Evolutionary conservation across 2,329 filamentous ascomycete species (phyloP).

Genomic region (Septoria linicola): DNA sequence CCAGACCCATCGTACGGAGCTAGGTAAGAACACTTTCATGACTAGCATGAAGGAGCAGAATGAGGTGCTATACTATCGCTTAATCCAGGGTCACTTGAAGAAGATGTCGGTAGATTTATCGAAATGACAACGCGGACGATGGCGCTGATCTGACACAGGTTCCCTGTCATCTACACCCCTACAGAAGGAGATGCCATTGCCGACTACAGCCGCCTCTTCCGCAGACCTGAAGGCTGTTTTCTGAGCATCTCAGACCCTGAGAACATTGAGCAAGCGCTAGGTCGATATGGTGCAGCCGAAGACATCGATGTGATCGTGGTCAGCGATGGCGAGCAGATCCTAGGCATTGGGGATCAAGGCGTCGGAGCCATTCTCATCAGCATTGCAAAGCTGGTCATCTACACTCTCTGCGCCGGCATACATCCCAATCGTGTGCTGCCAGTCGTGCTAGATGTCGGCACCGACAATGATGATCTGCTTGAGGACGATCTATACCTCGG

Average conservation of each 20-base stretch:
- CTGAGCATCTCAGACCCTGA: slow-evolving; percentile 66
- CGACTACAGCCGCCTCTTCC: slow-evolving; percentile 76
- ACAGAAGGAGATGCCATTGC: slow-evolving; percentile 87
- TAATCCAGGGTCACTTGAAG: slow-evolving; percentile 73
- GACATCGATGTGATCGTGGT: slow-evolving; percentile 89
- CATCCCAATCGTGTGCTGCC: slow-evolving; percentile 76
- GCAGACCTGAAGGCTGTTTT: slow-evolving; percentile 77
- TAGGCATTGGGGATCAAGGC: slow-evolving; percentile 87
- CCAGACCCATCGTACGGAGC: slow-evolving; percentile 57
- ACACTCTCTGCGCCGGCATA: slow-evolving; percentile 82
- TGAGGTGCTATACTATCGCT: slow-evolving; percentile 75
- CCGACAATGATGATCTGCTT: slow-evolving; percentile 73
- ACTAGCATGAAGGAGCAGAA: slow-evolving; percentile 84
- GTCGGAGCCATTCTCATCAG: slow-evolving; percentile 82
- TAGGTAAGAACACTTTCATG: slow-evolving; percentile 86
- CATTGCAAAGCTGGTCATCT: slow-evolving; percentile 77
- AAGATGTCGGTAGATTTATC: too few species aligned
- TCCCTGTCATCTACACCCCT: slow-evolving; percentile 85
- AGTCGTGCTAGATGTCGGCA: slow-evolving; percentile 82
- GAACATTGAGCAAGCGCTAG: slow-evolving; percentile 63
- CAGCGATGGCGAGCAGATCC: slow-evolving; percentile 69
- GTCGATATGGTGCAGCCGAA: slow-evolving; percentile 66
- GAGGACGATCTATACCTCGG: slow-evolving; percentile 79
- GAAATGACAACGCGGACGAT: too few species aligned
- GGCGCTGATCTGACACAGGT: too few species aligned